Conservation (phyloP, 2,329 filamentous ascomycete genomes). For the Zopfia rhizophila region DNA sequence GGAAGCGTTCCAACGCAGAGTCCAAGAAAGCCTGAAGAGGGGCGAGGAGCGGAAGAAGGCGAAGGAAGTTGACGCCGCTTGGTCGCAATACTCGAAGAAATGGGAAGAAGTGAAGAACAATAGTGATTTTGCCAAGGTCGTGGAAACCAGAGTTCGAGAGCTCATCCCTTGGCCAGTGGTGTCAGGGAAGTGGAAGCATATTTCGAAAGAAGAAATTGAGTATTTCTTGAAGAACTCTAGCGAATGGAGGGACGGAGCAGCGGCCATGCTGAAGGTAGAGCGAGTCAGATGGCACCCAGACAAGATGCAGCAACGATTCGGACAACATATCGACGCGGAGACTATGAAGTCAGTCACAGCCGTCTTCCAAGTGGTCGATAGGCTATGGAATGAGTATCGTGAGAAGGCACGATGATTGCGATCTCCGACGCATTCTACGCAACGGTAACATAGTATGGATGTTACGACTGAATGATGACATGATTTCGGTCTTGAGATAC, state of each 20-base stretch:
- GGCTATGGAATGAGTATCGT: conserved; percentile 72
- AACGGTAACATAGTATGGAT: too few species aligned
- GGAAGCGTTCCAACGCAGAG: conserved; percentile 66
- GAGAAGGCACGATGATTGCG: not conserved
- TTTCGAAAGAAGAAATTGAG: conserved; percentile 70
- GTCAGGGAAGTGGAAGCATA: conserved; percentile 66
- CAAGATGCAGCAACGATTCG: conserved; percentile 92
- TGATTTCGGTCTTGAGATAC: too few species aligned
- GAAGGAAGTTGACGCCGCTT: conserved; percentile 68
- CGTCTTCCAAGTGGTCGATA: conserved; percentile 90
- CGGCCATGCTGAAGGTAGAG: conserved; percentile 77
- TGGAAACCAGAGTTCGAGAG: conserved; percentile 36
- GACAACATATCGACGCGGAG: conserved; percentile 73
- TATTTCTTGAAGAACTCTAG: conserved; percentile 74
- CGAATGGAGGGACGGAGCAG: conserved; percentile 49
- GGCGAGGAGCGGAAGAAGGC: conserved; percentile 71
- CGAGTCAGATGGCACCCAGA: conserved; percentile 96
- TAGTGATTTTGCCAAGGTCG: conserved; percentile 21
- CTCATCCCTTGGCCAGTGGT: conserved; percentile 78
- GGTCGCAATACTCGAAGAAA: conserved; percentile 70
- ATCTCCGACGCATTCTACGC: too few species aligned
- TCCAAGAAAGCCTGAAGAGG: conserved; percentile 74
- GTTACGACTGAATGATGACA: too few species aligned
- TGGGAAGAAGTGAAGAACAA: conserved; percentile 68
- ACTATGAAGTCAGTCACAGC: conserved; percentile 85